Evolutionary conservation across 495 filamentous ascomycete species (phyloP), one percentile per base, ranked within the genome.

Genomic region (Trichoderma erinaceum): DNA sequence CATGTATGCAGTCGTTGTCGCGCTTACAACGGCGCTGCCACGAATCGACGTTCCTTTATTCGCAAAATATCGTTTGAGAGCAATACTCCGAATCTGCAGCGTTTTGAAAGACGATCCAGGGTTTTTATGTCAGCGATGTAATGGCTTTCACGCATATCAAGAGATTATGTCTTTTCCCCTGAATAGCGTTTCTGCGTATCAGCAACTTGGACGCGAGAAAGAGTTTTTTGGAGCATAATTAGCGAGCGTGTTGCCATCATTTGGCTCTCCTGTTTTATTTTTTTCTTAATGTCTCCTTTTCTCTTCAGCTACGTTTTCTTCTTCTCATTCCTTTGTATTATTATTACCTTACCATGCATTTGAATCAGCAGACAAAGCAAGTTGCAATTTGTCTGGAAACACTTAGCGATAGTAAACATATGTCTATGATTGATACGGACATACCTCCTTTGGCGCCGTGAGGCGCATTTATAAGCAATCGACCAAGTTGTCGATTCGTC

Each of bases 101-200:
- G 13, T 29, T 61, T 16, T 61, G 27, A 61, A 32, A 32, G 3
- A 13, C 12, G 56, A 61, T 10, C 56, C 56, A 0, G 56, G 56
- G 0, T 61, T 61, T 16, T 29, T 61, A 12, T 61, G 56, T 13
- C 56, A 61, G 56, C 23, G 56, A 25, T 61, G 56, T 32, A 61
- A 61, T 61, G 56, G 56, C 8, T 32, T 61, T 32, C 56, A 61
- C 56, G 21, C 56, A 4, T 61, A 61, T 32, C 23, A 32, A 27
- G 56, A 61, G 56, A 16, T 61, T n/a, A 32, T 61, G 27, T 11
- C 56, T 3, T 61, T 61, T 61, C 56, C 56, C 16, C 23, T 61
- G 56, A 32, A 21, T 16, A 61, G 56, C 23, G 56, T 61, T 0
- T 61, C 56, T 32, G 27, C n/a, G 25, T 61, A 61, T 61, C 56